Conservation (phyloP, 1,284 basidiomycete genomes). For the Pseudozyma sp. region DNA sequence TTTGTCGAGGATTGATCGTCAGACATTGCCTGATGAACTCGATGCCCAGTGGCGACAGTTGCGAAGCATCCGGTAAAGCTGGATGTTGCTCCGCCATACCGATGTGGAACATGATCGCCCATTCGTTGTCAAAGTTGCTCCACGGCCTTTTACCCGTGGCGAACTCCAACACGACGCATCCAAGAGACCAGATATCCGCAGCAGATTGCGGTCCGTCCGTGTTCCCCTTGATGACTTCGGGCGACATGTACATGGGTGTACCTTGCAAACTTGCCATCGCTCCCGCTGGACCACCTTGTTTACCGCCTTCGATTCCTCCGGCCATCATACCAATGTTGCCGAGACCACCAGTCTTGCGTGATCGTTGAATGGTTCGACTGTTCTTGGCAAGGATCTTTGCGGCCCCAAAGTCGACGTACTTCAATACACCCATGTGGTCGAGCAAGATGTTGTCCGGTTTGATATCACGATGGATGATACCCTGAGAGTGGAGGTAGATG, state of each 20-base stretch:
- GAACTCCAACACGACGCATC: constrained; percentile 95
- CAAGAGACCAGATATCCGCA: constrained; percentile 97
- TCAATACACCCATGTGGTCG: constrained; percentile 92
- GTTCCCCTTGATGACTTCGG: constrained; percentile 91
- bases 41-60: constrained; percentile 89
- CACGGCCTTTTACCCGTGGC: constrained; percentile 96
- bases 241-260: constrained; percentile 99
- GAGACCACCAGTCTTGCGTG: constrained; percentile 47
- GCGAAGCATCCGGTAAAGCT: constrained; percentile 88
- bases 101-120: constrained; percentile 99
- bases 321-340: constrained; percentile 45
- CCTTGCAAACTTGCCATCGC: constrained; percentile 81
- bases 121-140: constrained; percentile 99
- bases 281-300: constrained; percentile 62
- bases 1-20: constrained; percentile 83
- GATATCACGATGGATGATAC: constrained; percentile 95
- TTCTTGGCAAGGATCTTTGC: constrained; percentile 97
- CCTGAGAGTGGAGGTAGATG: constrained; percentile 90
- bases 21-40: constrained; percentile 94
- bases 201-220: constrained; percentile 83
- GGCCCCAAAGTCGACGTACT: constrained; percentile 98
- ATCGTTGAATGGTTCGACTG: constrained; percentile 74
- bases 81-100: constrained; percentile 97
- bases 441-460: constrained; percentile 99
- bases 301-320: constrained; percentile 71